Evolutionary conservation across 257 asterid species (phyloP), one percentile per base, ranked within the genome.

Genomic region (Solanum corneliomulleri): DNA sequence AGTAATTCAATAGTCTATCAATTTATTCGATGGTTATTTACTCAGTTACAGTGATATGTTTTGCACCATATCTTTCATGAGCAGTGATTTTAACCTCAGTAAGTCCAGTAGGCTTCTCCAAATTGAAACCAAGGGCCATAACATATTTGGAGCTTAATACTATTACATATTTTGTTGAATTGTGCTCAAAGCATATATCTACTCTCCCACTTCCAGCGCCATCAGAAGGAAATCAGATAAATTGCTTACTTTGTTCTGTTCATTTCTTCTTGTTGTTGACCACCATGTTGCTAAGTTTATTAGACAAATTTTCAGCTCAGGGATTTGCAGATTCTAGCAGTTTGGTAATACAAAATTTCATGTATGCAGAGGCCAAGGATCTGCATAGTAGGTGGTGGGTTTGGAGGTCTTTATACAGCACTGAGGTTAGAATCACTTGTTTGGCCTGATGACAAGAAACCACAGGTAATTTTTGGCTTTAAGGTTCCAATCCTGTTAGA

Each of bases 321-420:
- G 25, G 13, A 9, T 60, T 72, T 70, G 23, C 42, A n/a, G 27
- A 3, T 86, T 56, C 49, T 39, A 45, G 37, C 80, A 83, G 27
- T 16, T 62, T 76, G n/a, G 44, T 16, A 35, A 56, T 56, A 88
- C 74, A 88, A 76, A 70, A 37, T 45, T 82, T 87, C 75, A 69
- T 91, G 86, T 62, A 89, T 91, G 89, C 94, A 97, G 99, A 93
- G 96, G 86, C 99, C 99, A 83, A 93, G 98, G 89, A 96, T 97
- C 80, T 97, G 99, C 93, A 97, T 97, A 84, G 91, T 97, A 83
- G 99, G 99, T 88, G 99, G 98, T 91, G 99, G 99, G 42, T 97
- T 97, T 77, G 99, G 99, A 92, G 99, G 99, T 58, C 93, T 97
- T 62, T 97, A 95, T 93, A 97, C 99, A 82, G 99, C 99, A 75